Evolutionary conservation across 768 basidiomycete species (phyloP).

Genomic region (Suillus luteus): DNA sequence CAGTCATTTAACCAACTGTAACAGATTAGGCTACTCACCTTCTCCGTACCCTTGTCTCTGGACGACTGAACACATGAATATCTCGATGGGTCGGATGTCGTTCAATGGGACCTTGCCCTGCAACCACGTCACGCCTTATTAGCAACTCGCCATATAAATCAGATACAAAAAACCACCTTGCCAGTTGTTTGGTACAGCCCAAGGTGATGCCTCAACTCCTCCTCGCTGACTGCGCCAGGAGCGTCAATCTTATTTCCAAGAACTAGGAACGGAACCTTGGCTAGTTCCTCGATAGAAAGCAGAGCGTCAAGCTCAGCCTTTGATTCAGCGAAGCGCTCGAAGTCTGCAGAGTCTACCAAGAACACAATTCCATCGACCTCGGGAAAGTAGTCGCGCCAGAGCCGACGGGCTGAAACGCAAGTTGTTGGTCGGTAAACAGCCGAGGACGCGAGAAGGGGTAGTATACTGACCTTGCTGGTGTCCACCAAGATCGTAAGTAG

Average conservation of each 20-base stretch:
- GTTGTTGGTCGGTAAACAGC: background rate
- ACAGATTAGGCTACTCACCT: constrained; percentile 47
- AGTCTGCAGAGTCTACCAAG: constrained; percentile 96
- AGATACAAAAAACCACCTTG: constrained; percentile 60
- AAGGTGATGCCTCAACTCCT: constrained; percentile 92
- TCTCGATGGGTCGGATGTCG: constrained; percentile 97
- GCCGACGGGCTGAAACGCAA: constrained; percentile 71
- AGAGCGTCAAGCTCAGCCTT: constrained; percentile 97
- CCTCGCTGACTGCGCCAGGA: constrained; percentile 95
- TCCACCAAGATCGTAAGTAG: constrained; percentile 96
- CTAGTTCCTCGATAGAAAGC: constrained; percentile 91
- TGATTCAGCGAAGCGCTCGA: constrained; percentile 93
- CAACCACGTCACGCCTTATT: constrained; percentile 6
- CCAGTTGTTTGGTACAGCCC: constrained; percentile 99
- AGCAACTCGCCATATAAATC: constrained; percentile 2
- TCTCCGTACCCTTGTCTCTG: constrained; percentile 99
- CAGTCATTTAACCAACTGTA: constrained; percentile 12
- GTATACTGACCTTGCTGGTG: constrained; percentile 82
- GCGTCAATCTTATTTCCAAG: constrained; percentile 99
- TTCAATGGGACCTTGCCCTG: constrained; percentile 96
- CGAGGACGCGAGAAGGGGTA: constrained; percentile 4
- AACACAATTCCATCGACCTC: constrained; percentile 99
- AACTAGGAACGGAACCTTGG: constrained; percentile 96
- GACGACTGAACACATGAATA: constrained; percentile 99
- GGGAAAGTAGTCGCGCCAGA: constrained; percentile 99